A percentile compares a stretch with the other conserved stretches of the same genome.
Evolutionary conservation across 768 basidiomycete genomes (phyloP).

Genomic region (Podaxis sp.): DNA sequence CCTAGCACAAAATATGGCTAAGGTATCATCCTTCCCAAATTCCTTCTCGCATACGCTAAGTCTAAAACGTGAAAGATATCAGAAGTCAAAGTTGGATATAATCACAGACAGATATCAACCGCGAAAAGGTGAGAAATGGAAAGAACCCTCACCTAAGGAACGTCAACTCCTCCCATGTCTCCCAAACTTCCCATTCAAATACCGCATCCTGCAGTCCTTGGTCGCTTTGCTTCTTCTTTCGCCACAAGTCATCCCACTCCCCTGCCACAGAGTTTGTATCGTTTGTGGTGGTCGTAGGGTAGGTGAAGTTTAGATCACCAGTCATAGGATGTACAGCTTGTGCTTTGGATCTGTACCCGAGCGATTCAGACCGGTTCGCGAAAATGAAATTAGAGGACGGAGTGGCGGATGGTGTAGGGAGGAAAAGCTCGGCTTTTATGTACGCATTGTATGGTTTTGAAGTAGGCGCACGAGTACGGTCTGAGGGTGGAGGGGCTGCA

Average conservation of each 20-base stretch:
- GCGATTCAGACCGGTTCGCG: background rate
- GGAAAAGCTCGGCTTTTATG: constrained; percentile 46
- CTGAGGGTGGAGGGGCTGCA: constrained; percentile 47
- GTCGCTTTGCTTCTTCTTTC: constrained; percentile 41
- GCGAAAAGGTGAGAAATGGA: background rate
- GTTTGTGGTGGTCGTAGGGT: background rate
- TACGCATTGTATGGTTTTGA: constrained; percentile 41
- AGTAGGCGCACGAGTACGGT: constrained; percentile 22
- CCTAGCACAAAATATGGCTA: constrained; percentile 56
- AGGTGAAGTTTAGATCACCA: constrained; percentile 11
- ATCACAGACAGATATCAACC: background rate
- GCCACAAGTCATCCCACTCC: constrained; percentile 33
- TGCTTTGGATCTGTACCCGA: constrained; percentile 3
- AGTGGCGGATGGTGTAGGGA: constrained; percentile 23
- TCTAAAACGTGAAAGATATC: constrained; percentile 20
- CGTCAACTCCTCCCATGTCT: constrained; percentile 47
- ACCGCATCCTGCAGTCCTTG: constrained; percentile 43
- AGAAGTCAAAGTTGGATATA: background rate
- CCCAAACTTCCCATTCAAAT: constrained; percentile 46
- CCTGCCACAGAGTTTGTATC: constrained; percentile 6
- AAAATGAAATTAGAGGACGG: background rate
- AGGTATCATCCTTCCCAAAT: constrained; percentile 41
- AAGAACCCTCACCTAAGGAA: constrained; percentile 46
- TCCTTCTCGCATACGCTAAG: constrained; percentile 39
- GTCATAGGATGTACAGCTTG: constrained; percentile 4